Base-by-base conservation (phyloP, 306 rosid species). In the Sicyos edulis region DNA sequence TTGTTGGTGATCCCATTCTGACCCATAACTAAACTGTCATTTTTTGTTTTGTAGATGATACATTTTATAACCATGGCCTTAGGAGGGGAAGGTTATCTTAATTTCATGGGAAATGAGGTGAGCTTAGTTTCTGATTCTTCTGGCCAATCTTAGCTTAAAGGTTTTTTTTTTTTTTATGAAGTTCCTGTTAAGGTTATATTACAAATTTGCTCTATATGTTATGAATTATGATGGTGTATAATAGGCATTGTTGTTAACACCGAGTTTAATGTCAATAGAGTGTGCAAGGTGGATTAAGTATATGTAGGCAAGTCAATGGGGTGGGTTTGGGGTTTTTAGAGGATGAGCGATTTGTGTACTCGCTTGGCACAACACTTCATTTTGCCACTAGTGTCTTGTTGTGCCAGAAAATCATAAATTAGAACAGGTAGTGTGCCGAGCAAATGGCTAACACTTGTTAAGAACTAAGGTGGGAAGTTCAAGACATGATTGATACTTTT, bases 21-120 rank as follows among this genome's bases (percentile, higher is more conserved):
- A 11, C 2, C 12, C 26, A 26, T 20, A 44, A 15, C 54, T 37
- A 37, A 37, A 6, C 42, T 44, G 71, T 20, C 29, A 40, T 20
- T 20, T 70, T 67, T 75, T 71, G 20, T 78, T 56, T 82, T 74
- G 68, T 86, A 92, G 98, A 92, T 92, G 96, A 86, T 92, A 85
- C 98, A 92, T 77, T 90, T 92, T 79, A 72, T 92, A 78, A 88
- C 98, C 65, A 86, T 92, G 96, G 89, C 98, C 67, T 78, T 92
- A 72, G 98, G 98, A 70, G 98, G 98, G 56, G 98, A 90, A 71
- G 96, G 98, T 76, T 92, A 92, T 82, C 98, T 92, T 69, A 92
- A 88, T 80, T 92, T 92, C 84, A 92, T 92, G 98, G 96, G 96
- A 80, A 92, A 92, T 81, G 98, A 92, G 95, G 98, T 92, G 81